Evolutionary conservation across 2,329 filamentous ascomycete species (phyloP).

Genomic region (Trichoderma gracile): DNA sequence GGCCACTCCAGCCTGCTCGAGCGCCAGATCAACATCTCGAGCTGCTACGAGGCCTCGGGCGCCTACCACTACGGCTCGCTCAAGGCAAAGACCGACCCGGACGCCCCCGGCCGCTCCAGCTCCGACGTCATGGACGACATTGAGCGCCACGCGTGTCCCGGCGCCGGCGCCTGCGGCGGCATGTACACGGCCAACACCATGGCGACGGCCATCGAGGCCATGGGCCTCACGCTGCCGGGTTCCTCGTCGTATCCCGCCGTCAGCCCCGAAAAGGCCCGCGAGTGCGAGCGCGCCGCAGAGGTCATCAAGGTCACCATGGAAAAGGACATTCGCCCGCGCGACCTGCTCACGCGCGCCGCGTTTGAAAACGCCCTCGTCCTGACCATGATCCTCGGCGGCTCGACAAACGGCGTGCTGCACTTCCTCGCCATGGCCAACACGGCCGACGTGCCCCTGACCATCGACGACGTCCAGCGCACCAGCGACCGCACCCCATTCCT

Average conservation of each 20-base stretch:
- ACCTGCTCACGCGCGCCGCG: conserved; percentile 77
- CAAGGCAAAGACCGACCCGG: conserved; percentile 65
- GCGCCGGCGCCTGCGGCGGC: conserved; percentile 70
- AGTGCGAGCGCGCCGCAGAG: conserved; percentile 70
- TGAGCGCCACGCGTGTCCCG: conserved; percentile 79
- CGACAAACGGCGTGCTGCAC: conserved; percentile 80
- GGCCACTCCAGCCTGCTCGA: conserved; percentile 73
- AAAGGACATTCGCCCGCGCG: conserved; percentile 72
- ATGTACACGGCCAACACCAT: conserved; percentile 97
- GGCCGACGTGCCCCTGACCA: conserved; percentile 77
- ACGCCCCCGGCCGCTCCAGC: conserved; percentile 64
- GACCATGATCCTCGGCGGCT: conserved; percentile 71
- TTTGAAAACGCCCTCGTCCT: conserved; percentile 67
- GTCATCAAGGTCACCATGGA: conserved; percentile 58
- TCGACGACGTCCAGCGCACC: conserved; percentile 83
- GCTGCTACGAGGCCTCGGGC: conserved; percentile 93
- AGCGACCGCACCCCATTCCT: conserved; percentile 80
- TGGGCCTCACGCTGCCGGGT: conserved; percentile 83
- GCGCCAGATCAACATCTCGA: conserved; percentile 84
- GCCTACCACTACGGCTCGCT: conserved; percentile 97
- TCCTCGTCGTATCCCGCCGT: not conserved
- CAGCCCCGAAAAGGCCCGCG: conserved; percentile 62
- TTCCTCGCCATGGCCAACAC: conserved; percentile 81
- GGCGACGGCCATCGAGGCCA: conserved; percentile 86
- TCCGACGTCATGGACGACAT: conserved; percentile 89